Evolutionary conservation across 2,329 filamentous ascomycete species (phyloP), one percentile per base, ranked within the genome.

Genomic region (Tolypocladium sp.): DNA sequence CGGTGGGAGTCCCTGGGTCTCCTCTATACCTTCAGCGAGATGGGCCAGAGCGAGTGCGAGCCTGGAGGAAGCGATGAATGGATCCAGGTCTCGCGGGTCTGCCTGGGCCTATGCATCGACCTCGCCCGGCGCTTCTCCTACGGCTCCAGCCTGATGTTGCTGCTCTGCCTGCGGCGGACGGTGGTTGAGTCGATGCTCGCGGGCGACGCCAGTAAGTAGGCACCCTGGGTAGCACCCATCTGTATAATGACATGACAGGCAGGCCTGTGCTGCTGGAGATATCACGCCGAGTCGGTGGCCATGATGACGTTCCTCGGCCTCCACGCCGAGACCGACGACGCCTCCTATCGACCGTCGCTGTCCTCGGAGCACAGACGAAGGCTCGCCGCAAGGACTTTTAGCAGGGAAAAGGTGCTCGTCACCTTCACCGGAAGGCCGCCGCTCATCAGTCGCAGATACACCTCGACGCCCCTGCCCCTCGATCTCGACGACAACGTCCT

Each of bases 1-100:
- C 70, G 77, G 1, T 80, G 77, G 77, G 77, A 80, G 57, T 71
- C 74, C 0, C 58, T 80, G 1, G 77, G 76, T 0, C 57, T 78
- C 13, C 63, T 77, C 1, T 79, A 54, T 40, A 55, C 51, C 22
- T 62, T 55, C 35, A 22, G 27, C 22, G 57, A 61, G 27, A 35
- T 58, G 22, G 57, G 49, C 3, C 42, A 27, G 22, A 12, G 7
- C 25, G 30, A 17, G 12, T 2, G 17, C 3, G 20, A 38, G 33
- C 33, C 33, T 37, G 10, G 22, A 22, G 12, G 5, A 15, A n/a
- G 33, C 33, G 35, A 25, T 4, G 5, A 12, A 40, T 46, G 42
- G 52, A 40, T 25, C n/a, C 27, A 35, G 17, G 49, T 53, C 20
- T 52, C 46, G 35, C 33, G 46, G 22, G 40, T 54, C 3, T 58